Evolutionary conservation across 129 eudicot genomes (phyloP).

Genomic region (Scalesia atractyloides): DNA sequence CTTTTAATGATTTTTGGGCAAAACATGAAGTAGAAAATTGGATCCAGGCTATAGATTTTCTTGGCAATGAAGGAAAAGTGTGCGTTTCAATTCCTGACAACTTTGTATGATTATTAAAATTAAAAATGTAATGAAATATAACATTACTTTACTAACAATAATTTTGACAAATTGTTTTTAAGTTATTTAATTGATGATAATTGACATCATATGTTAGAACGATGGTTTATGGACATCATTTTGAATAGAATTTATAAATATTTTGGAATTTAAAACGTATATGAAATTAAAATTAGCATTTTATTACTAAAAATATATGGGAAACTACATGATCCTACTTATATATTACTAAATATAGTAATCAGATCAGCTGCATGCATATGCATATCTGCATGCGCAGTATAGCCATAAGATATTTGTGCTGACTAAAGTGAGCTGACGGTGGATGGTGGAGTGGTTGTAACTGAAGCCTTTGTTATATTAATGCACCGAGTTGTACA

Average conservation of each 20-base stretch:
- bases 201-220: not conserved
- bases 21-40: not conserved
- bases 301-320: not conserved
- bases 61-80: not conserved
- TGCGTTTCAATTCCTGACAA: slow-evolving; percentile 7
- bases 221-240: not conserved
- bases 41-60: slow-evolving; percentile 18
- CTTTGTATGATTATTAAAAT: not conserved
- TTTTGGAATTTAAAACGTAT: not conserved
- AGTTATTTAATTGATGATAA: not conserved
- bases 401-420: slow-evolving; percentile 19
- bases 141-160: not conserved
- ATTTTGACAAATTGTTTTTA: not conserved
- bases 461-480: slow-evolving; percentile 42
- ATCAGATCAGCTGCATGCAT: slow-evolving; percentile 11
- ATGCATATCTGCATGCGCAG: slow-evolving; percentile 28
- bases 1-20: slow-evolving; percentile 2
- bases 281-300: not conserved
- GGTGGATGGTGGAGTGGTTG: slow-evolving; percentile 77
- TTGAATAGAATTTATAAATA: not conserved
- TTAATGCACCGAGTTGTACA: slow-evolving; percentile 36
- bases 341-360: slow-evolving; percentile 11
- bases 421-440: slow-evolving; percentile 36
- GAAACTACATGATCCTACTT: slow-evolving; percentile 6
- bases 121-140: too few relatives aligned